phyloP scores from a whole-genome alignment of 2,329 filamentous ascomycete genomes.

The Sclerotinia nivalis region DNA sequence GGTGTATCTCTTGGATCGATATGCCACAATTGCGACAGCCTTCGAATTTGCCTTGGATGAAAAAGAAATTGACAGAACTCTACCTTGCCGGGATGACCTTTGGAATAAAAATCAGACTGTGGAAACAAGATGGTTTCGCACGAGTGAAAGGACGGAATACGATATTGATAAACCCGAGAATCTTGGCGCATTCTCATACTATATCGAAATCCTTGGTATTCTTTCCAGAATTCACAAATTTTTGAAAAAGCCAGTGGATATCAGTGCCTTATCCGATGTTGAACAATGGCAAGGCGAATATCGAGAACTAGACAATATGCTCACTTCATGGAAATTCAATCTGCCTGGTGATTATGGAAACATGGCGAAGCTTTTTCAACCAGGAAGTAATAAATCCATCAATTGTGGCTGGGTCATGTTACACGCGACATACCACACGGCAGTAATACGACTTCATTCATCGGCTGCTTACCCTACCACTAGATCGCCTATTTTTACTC shows the following conservation, averaged over 20 bases:
- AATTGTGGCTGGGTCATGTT: conserved; percentile 84
- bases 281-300: conserved; percentile 89
- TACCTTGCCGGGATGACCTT: conserved; percentile 85
- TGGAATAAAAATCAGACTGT: conserved; percentile 83
- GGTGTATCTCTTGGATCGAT: conserved; percentile 86
- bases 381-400: conserved; percentile 65
- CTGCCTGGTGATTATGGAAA: conserved; percentile 83
- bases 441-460: conserved; percentile 86
- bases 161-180: conserved; percentile 73
- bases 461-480: conserved; percentile 91
- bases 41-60: conserved; percentile 91
- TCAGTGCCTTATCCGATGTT: conserved; percentile 78
- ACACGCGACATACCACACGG: conserved; percentile 77
- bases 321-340: conserved; percentile 81
- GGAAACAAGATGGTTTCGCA: conserved; percentile 79
- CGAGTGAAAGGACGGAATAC: conserved; percentile 57
- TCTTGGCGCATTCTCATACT: conserved; percentile 83
- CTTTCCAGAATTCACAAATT: conserved; percentile 87
- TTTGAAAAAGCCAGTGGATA: conserved; percentile 85
- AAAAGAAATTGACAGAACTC: conserved; percentile 81
- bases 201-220: conserved; percentile 86
- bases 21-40: conserved; percentile 85
- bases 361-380: conserved; percentile 74
- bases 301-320: conserved; percentile 76
- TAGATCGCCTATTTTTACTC: conserved; percentile 83